A percentile compares a stretch with the other conserved stretches of the same genome.
phyloP scores from a whole-genome alignment of 1,139 yeast species.

The Nakaseomyces kungkrabaensis region DNA sequence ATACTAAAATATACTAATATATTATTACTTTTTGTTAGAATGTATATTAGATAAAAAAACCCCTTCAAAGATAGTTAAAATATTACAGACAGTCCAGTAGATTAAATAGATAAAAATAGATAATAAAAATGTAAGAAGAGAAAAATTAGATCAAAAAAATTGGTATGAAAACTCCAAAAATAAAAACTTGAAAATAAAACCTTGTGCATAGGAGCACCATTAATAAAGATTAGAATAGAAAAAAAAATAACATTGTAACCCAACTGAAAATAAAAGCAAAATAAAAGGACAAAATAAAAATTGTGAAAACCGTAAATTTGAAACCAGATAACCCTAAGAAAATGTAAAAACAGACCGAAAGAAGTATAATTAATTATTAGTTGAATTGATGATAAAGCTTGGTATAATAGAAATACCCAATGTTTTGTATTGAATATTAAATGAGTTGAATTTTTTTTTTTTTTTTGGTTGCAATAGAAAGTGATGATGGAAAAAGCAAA shows the following conservation, averaged over 20 bases:
- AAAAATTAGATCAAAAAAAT: too few species aligned
- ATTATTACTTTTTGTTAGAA: too few species aligned
- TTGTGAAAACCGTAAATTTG: not conserved
- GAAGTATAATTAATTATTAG: conserved; percentile 3
- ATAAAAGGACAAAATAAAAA: not conserved
- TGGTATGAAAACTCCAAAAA: not conserved
- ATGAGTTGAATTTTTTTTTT: too few species aligned
- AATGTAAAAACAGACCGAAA: not conserved
- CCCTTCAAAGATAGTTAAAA: too few species aligned
- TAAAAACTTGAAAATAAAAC: not conserved
- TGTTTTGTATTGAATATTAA: not conserved
- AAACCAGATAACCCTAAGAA: conserved; percentile 1
- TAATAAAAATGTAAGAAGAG: not conserved
- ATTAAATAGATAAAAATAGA: not conserved
- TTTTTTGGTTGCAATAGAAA: not conserved
- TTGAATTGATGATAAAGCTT: conserved; percentile 8
- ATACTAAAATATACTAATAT: too few species aligned
- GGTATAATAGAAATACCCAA: not conserved
- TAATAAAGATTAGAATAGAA: not conserved
- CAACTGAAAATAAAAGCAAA: not conserved
- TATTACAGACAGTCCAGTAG: not conserved
- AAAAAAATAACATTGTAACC: not conserved
- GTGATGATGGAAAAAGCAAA: not conserved
- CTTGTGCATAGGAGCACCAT: too few species aligned
- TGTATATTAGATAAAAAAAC: too few species aligned